phyloP scores from a whole-genome alignment of 148 eudicot species.

The Selenicereus undatus region DNA sequence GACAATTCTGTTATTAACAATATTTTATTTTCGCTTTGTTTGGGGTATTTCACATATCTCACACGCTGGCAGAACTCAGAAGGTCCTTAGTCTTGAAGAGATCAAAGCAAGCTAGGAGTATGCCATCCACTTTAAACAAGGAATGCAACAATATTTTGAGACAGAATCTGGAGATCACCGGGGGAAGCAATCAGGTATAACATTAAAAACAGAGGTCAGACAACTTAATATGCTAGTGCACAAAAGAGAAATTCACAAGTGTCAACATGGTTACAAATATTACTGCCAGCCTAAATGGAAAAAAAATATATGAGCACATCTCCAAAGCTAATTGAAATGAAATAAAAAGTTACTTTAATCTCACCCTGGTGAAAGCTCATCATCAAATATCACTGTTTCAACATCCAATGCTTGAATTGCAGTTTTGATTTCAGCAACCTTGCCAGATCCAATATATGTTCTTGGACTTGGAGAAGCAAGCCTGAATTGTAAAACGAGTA shows the following conservation, averaged over 20 bases:
- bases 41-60: neutral
- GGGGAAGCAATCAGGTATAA: neutral
- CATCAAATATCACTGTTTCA: constrained; percentile 95
- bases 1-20: neutral
- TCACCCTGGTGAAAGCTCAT: constrained; percentile 96
- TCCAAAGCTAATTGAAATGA: neutral
- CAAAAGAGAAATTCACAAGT: neutral
- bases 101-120: neutral
- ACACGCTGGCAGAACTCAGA: neutral
- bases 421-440: constrained; percentile 86
- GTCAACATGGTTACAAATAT: neutral
- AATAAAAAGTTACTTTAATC: constrained; percentile 21
- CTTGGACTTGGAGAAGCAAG: constrained; percentile 69
- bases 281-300: too few species aligned
- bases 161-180: neutral
- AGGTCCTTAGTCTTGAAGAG: neutral
- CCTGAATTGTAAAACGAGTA: constrained; percentile 41
- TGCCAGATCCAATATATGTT: constrained; percentile 93
- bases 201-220: neutral
- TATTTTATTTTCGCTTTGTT: neutral
- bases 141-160: neutral
- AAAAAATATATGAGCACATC: too few species aligned
- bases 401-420: constrained; percentile 78
- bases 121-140: neutral
- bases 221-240: neutral